Base-by-base conservation (phyloP, 2,329 filamentous ascomycete species). In the Shiraia bambusicola region DNA sequence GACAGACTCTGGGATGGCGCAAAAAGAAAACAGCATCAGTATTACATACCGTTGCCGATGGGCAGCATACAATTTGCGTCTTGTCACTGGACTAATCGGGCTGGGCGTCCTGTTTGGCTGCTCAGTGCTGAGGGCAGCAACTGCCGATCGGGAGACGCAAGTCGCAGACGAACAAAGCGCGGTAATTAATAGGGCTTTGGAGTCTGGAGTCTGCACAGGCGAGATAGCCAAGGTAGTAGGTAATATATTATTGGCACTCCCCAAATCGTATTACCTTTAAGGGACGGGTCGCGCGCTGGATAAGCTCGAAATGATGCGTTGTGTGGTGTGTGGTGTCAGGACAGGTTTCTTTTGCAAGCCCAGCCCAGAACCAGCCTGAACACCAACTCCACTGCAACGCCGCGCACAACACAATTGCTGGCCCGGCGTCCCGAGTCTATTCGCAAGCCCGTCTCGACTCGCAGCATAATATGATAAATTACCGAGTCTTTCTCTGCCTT, bases 271-370 rank as follows among this genome's bases (percentile, higher is more conserved):
- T 46, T 42, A 38, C 54, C 55, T 61, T 52, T n/a, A n/a, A 52
- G 51, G 57, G 59, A 55, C 50, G 56, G 58, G 51, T 61, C 49
- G 56, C 52, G 57, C 37, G 37, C 50, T 56, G 54, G 58, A 63
- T 66, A 65, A 65, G 63, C 63, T 66, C 62, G 62, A 59, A 61
- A 63, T 64, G 63, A 63, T 64, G 60, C 59, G 49, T 44, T 49
- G 56, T 51, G 53, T 56, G 57, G 56, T 53, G 59, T 58, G n/a
- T n/a, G n/a, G n/a, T n/a, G 58, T 55, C 56, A 55, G 52, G 19
- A 8, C 19, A 22, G 19, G 19, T 22, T 22, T 22, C 19, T 8
- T 22, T 22, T 22, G 24, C 42, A 43, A 38, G 42, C 55, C 47
- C 44, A 56, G 55, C 40, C 52, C 41, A 42, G 22, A 26, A 32